Base-by-base conservation (phyloP, 75 land plant genomes). In the Gnetum montanum region DNA sequence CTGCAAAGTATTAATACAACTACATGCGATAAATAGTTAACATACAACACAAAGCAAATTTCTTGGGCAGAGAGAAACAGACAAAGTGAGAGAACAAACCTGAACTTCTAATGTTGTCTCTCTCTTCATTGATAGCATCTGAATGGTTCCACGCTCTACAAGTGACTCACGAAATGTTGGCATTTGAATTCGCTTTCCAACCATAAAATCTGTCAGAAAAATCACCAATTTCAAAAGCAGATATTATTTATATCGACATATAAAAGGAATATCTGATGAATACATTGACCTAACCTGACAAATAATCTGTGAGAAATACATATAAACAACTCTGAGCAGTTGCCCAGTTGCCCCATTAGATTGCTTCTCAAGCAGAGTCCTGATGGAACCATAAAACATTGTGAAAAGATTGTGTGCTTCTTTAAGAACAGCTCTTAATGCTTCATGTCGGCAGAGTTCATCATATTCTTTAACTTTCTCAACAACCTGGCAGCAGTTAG, bases 31-130 rank as follows among this genome's bases (percentile, higher is more conserved):
- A n/a, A n/a, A n/a, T n/a, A n/a, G n/a, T n/a, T n/a, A n/a, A n/a
- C n/a, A n/a, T n/a, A n/a, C n/a, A n/a, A n/a, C n/a, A n/a, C n/a
- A n/a, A n/a, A n/a, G n/a, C n/a, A n/a, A n/a, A n/a, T n/a, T n/a
- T n/a, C n/a, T n/a, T n/a, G n/a, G n/a, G n/a, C n/a, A n/a, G n/a
- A n/a, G n/a, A n/a, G n/a, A n/a, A n/a, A n/a, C n/a, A n/a, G n/a
- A n/a, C n/a, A n/a, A n/a, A n/a, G n/a, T n/a, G n/a, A n/a, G n/a
- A n/a, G n/a, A n/a, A n/a, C n/a, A n/a, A 18, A 84, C 99, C 99
- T 90, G 99, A 47, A 83, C 79, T 54, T 90, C 91, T 56, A 95
- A 62, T 24, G 89, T 79, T 23, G 83, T 76, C 46, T 90, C 90
- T 28, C 96, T 67, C 12, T 79, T 80, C 10, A 86, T 57, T 23